phyloP scores from a whole-genome alignment of 139 green algal species.

The Raphidocelis subcapitata region DNA sequence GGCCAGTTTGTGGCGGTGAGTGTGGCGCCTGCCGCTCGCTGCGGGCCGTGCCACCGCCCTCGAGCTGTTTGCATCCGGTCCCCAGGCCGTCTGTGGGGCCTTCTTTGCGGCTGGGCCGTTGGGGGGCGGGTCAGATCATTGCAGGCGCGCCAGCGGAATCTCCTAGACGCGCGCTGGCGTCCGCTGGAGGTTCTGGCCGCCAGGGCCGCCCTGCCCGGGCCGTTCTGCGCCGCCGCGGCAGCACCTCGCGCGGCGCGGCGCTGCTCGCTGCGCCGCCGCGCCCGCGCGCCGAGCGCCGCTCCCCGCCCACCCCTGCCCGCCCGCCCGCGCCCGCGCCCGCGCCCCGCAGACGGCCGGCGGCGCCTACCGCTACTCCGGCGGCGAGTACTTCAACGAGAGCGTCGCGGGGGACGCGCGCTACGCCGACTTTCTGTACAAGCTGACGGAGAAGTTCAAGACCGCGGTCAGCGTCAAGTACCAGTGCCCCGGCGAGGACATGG shows the following conservation, averaged over 20 bases:
- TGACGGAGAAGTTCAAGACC: conserved; percentile 60
- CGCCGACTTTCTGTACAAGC: conserved; percentile 54
- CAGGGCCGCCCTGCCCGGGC: neutral
- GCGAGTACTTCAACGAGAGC: conserved; percentile 51
- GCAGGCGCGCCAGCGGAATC: too few species aligned
- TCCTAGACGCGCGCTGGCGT: too few species aligned
- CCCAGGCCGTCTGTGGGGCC: too few species aligned
- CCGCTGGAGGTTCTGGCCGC: neutral
- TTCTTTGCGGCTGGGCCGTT: too few species aligned
- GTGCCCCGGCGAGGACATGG: conserved; percentile 68
- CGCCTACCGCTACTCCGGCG: conserved; percentile 43
- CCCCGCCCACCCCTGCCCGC: neutral
- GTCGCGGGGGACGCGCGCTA: conserved; percentile 42
- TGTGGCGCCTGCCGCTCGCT: neutral
- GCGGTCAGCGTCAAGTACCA: conserved; percentile 59
- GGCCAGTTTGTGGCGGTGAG: conserved; percentile 37
- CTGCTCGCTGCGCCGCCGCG: neutral
- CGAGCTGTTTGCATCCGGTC: neutral
- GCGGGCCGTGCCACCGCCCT: neutral
- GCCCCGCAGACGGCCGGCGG: conserved; percentile 5
- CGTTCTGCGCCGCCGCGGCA: neutral
- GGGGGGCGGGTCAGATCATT: too few species aligned
- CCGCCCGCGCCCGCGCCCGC: neutral
- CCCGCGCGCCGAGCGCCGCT: neutral
- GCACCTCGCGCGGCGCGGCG: neutral